Evolutionary conservation across 1,284 basidiomycete species (phyloP), one percentile per base, ranked within the genome.

Genomic region (Marasmius tenuissimus): DNA sequence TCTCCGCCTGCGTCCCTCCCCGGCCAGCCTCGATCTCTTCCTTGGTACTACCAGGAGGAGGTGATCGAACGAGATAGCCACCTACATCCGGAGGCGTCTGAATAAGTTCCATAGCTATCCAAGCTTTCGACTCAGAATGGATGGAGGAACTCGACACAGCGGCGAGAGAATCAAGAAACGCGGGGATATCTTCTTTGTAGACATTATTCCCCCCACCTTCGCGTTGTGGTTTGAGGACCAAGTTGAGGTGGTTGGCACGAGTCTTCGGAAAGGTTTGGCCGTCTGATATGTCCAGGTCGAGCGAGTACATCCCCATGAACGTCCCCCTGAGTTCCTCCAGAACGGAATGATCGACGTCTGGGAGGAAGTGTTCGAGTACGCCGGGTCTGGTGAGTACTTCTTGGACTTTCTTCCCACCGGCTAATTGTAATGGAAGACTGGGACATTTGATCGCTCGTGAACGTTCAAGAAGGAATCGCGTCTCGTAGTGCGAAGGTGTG

Each of bases 141-240:
- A 68, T 0, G 82, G 77, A 37, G 16, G 34, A 18, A 14, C 37
- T 37, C n/a, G 37, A 54, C 16, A 12, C 33, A n/a, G 34, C n/a
- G 4, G 35, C 18, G 2, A 97, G 79, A 1, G 72, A 69, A 6
- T 88, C 83, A 2, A 98, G 79, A 74, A 95, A 95, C 0, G 79
- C 67, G 0, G 92, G 93, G 59, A 98, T 98, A 56, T 91, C 87
- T 4, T 78, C 75, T 58, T 92, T 90, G 78, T 98, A 99, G 27
- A 98, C 85, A 71, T 99, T 99, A 74, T 99, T 97, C 3, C 97
- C 97, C 0, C 97, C 97, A 4, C 97, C 97, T 78, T 99, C 94
- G 18, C 96, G 85, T 74, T 98, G 96, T 0, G 97, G 97, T 74
- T 99, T 98, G 55, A 98, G 82, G 2, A 98, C 97, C 51, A 93